Percentiles rank a stretch among this genome's conserved stretches.
Evolutionary conservation across 352 stramenopile genomes (phyloP).

Genomic region (Pythium guiyangense): DNA sequence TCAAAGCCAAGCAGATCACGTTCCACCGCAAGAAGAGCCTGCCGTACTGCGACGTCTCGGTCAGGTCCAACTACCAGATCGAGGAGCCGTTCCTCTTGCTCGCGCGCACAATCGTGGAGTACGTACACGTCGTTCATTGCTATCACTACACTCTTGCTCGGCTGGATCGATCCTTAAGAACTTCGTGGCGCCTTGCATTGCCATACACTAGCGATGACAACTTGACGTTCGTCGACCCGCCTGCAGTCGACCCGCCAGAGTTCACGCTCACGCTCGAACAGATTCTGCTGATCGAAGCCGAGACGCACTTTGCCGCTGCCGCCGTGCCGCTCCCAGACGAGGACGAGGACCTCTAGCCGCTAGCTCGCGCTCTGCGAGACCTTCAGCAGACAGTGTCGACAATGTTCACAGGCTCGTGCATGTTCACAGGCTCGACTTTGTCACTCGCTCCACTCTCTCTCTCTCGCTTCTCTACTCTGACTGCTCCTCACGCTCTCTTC

Average conservation of each 20-base stretch:
- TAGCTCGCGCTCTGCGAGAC: no score
- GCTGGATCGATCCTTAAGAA: neutral
- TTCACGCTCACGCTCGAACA: constrained; percentile 94
- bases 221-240: constrained; percentile 98
- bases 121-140: constrained; percentile 28
- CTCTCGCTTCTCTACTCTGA: no score
- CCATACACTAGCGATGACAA: constrained; percentile 89
- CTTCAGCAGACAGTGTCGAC: no score
- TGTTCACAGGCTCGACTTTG: no score
- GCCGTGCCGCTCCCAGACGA: constrained; percentile 92
- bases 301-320: constrained; percentile 87
- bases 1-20: constrained; percentile 99
- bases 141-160: no score
- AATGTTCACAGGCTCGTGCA: no score
- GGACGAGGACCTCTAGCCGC: constrained; percentile 15
- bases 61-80: constrained; percentile 99
- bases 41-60: constrained; percentile 99
- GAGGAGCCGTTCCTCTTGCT: constrained; percentile 99
- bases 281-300: constrained; percentile 90
- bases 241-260: constrained; percentile 95
- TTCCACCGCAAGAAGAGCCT: constrained; percentile 99
- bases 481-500: no score
- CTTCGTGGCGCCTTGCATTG: constrained; percentile 12
- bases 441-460: no score
- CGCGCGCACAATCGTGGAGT: constrained; percentile 97